Conservation (phyloP, 2,329 filamentous ascomycete species). For the Verticillium klebahnii region DNA sequence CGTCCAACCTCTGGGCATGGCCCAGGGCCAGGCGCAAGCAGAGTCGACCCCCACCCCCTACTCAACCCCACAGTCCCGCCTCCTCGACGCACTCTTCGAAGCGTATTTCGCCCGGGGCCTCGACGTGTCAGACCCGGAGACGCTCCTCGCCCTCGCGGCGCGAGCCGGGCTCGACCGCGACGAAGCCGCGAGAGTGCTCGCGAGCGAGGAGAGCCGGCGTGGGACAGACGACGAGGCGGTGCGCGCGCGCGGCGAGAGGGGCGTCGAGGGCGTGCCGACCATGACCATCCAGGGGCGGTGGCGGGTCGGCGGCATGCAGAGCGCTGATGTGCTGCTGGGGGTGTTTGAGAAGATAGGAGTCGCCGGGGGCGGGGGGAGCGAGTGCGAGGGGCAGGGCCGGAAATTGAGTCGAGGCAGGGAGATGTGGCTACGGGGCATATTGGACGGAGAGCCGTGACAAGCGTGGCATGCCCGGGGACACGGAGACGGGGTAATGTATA, state of each 20-base stretch:
- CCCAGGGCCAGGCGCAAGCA: constrained; percentile 5
- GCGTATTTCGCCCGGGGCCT: constrained; percentile 35
- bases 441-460: neutral
- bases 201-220: constrained; percentile 19
- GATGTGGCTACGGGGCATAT: neutral
- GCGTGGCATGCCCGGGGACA: no score
- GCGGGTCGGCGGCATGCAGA: constrained; percentile 68
- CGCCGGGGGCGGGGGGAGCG: constrained; percentile 8
- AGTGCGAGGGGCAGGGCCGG: constrained; percentile 8
- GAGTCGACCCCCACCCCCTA: constrained; percentile 6
- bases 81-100: constrained; percentile 36
- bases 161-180: constrained; percentile 22
- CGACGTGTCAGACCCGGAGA: constrained; percentile 35
- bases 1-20: constrained; percentile 3
- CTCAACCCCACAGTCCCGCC: constrained; percentile 28
- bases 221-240: constrained; percentile 25
- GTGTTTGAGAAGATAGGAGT: constrained; percentile 55
- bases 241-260: constrained; percentile 16
- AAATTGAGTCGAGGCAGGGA: neutral
- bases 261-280: constrained; percentile 64
- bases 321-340: constrained; percentile 58
- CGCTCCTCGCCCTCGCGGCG: constrained; percentile 30
- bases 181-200: constrained; percentile 16
- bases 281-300: constrained; percentile 67
- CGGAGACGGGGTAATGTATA: neutral